These are phyloP conservation scores for Apiospora kogelbergensis DNA, from an alignment of 2,329 filamentous ascomycete genomes.

Conservation along the genomic window DNA sequence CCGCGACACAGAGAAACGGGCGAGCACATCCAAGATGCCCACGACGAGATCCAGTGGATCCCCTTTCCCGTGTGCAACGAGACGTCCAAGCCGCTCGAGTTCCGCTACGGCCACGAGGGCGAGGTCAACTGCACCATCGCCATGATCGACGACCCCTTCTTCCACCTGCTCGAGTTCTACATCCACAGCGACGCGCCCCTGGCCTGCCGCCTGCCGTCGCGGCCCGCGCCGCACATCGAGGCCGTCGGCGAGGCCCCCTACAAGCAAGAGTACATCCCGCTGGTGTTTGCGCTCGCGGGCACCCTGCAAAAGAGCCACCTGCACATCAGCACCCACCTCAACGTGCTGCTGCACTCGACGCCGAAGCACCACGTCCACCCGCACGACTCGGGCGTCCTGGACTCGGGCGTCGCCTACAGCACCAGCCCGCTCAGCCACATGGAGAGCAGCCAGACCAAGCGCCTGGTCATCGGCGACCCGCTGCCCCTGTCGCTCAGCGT, in stretches of 20 bases:
- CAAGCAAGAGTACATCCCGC: constrained; percentile 69
- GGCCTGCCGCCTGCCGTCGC: constrained; percentile 83
- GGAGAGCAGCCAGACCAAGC: constrained; percentile 52
- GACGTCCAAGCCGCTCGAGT: constrained; percentile 76
- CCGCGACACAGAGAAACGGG: constrained; percentile 69
- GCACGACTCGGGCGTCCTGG: constrained; percentile 75
- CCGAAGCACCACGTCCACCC: constrained; percentile 62
- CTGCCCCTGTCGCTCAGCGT: constrained; percentile 78
- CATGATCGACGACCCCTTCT: constrained; percentile 75
- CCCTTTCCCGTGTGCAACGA: constrained; percentile 91
- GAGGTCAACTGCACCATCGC: constrained; percentile 84
- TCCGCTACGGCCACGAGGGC: constrained; percentile 79
- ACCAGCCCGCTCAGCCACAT: constrained; percentile 69
- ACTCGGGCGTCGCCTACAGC: constrained; percentile 85
- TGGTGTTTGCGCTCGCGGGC: constrained; percentile 86
- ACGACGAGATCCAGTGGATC: constrained; percentile 85
- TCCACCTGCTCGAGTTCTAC: constrained; percentile 94
- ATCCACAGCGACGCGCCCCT: constrained; percentile 94
- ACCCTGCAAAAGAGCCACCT: constrained; percentile 87
- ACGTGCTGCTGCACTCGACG: constrained; percentile 77
- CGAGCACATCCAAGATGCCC: constrained; percentile 80
- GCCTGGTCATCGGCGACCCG: constrained; percentile 84
- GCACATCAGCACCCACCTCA: constrained; percentile 86
- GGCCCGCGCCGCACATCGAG: constrained; percentile 61
- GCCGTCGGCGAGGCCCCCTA: constrained; percentile 51